A percentile compares a stretch with the other conserved stretches of the same genome.
Conservation (phyloP, 164 flowering plant species). For the Akebia trifoliata region DNA sequence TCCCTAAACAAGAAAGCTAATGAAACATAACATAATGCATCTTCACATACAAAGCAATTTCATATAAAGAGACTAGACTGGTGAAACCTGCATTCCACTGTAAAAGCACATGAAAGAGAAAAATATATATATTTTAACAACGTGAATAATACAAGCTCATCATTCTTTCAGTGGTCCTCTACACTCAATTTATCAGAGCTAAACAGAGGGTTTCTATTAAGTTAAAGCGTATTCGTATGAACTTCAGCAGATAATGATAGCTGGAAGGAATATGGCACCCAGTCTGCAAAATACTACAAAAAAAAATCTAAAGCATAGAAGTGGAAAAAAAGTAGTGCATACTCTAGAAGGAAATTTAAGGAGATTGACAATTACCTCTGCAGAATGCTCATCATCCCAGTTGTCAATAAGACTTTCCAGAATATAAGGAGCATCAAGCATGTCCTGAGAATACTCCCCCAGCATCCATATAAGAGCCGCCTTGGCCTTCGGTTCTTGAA, state of each 20-base stretch:
- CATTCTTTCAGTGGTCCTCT: background rate
- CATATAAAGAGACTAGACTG: no score
- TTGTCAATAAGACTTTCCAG: slow-evolving; percentile 78
- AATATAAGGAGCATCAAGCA: slow-evolving; percentile 90
- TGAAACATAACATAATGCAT: no score
- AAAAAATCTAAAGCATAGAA: background rate
- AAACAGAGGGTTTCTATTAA: background rate
- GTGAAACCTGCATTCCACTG: no score
- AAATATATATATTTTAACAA: background rate
- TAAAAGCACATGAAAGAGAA: no score
- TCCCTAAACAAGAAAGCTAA: no score
- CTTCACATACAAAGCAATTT: no score
- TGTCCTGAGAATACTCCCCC: slow-evolving; percentile 96
- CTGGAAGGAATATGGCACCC: no score
- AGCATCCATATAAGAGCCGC: slow-evolving; percentile 99
- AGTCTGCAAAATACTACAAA: no score
- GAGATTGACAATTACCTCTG: slow-evolving; percentile 56
- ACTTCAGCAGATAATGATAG: no score
- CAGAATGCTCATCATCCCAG: slow-evolving; percentile 94
- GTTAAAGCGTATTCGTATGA: no score
- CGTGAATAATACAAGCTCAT: background rate
- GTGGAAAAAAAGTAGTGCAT: background rate
- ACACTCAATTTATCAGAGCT: background rate
- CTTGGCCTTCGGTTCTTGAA: slow-evolving; percentile 95
- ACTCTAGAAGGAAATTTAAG: background rate